Base-by-base conservation (phyloP, 768 basidiomycete genomes). In the Hericium rajendrae region DNA sequence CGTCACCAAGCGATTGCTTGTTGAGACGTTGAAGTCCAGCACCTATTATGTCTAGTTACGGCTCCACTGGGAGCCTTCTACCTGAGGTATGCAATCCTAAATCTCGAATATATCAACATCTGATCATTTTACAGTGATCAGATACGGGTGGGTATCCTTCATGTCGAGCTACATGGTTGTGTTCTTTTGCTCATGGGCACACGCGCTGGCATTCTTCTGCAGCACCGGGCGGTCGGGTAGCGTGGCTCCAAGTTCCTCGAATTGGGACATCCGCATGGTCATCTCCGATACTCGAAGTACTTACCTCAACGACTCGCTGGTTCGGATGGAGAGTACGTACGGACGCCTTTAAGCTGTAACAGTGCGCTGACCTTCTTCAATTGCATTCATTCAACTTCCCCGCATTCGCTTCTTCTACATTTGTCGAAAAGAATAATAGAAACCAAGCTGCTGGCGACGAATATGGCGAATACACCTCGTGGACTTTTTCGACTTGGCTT, bases 221-320 rank as follows among this genome's bases (percentile, higher is more conserved):
- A 92, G 91, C 72, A 95, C 94, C 32, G 95, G 95, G n/a, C 95
- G 98, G 72, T 94, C 93, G 66, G 95, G 95, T 59, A 94, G 71
- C 94, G 95, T 66, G 94, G 93, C 22, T 93, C 97, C 74, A 94
- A 97, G 71, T 98, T 98, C 70, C 79, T 99, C 49, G 95, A 99
- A 70, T 98, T 98, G 66, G 95, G 98, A 71, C 97, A 97, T 75
- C 88, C 91, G 13, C 91, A 94, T 75, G 95, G 95, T 39, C 86
- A 95, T 62, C 80, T 98, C 56, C 83, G 95, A 63, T 99, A 98
- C 78, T 97, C 95, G 9, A 99, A 99, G 32, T 32, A 10, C 32
- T 73, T 99, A 99, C 74, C 77, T 95, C 37, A 98, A 98, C 65
- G 97, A 98, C 74, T 89, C 87, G 70, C 76, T 99, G 50, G 97